Evolutionary conservation across 768 basidiomycete genomes (phyloP), one percentile per base, ranked within the genome.

Genomic region (Suillus decipiens): DNA sequence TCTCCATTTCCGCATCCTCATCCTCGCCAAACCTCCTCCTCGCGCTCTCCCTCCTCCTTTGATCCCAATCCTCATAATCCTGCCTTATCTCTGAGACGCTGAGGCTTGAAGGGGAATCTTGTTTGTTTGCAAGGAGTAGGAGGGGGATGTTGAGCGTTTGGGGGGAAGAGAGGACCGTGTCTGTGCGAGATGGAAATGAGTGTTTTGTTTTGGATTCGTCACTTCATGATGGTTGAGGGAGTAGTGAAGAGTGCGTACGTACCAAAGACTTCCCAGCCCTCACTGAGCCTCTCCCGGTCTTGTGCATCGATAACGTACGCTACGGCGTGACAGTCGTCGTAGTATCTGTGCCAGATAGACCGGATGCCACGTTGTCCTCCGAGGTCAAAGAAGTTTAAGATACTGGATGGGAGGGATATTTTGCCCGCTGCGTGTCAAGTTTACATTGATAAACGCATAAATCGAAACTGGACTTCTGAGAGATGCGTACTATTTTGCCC

Each of bases 191-290:
- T 24, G 47, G 6, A 73, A 39, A n/a, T 33, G 31, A 53, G 7
- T 1, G 58, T 66, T 61, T 31, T 50, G 15, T 50, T 28, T 50
- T 50, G 17, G 53, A 57, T 41, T 53, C 48, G 56, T 75, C 57
- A 69, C 62, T 39, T 37, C 11, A 17, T 53, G 34, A 56, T 45
- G 41, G 62, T 39, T 10, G 36, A 50, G 15, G 33, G 47, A 34
- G 57, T 56, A 22, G 51, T 45, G 43, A 58, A 28, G 28, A 33
- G 42, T 12, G 15, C 6, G 8, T 22, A 76, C 92, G 62, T 75
- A 97, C 96, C 95, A 69, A 99, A 99, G 9, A 95, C 96, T 66
- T 94, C 92, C 96, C 96, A 99, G 17, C 94, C 93, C 80, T 99
- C 97, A 55, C 88, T 85, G 33, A 99, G 80, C 43, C 96, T 80